Evolutionary conservation across 352 stramenopile species (phyloP).

Genomic region (Pythium brachiatum): DNA sequence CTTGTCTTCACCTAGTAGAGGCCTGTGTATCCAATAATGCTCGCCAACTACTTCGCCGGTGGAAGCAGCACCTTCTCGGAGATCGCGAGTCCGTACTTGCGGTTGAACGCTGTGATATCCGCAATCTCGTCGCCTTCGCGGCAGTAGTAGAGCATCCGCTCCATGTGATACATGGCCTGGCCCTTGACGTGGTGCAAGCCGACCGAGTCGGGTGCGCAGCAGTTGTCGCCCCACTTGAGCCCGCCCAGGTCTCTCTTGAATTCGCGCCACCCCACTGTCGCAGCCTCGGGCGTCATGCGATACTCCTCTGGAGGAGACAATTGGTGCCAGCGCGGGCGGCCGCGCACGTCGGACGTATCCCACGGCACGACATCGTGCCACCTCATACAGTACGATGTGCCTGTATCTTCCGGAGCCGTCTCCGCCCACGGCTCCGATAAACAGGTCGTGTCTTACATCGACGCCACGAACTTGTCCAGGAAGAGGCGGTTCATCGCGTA

Average conservation of each 20-base stretch:
- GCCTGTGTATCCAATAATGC: too few species aligned
- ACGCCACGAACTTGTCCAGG: too few species aligned
- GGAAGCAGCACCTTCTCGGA: not conserved
- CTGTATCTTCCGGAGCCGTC: not conserved
- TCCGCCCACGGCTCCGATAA: not conserved
- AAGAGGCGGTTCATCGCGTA: too few species aligned
- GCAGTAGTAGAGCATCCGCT: conserved; percentile 63
- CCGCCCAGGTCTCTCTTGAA: conserved; percentile 70
- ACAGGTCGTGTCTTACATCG: not conserved
- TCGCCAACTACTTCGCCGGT: not conserved
- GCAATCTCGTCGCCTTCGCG: conserved; percentile 44
- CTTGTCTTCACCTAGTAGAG: too few species aligned
- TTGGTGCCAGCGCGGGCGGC: not conserved
- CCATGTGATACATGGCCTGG: conserved; percentile 69
- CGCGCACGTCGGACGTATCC: not conserved
- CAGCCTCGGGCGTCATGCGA: conserved; percentile 14
- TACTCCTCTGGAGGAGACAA: not conserved
- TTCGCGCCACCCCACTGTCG: conserved; percentile 53
- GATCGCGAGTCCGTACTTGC: not conserved
- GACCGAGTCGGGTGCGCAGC: conserved; percentile 58
- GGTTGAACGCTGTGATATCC: not conserved
- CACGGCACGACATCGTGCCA: not conserved
- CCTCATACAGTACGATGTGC: not conserved
- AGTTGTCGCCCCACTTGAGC: conserved; percentile 45
- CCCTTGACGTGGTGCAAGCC: conserved; percentile 73